Base-by-base conservation (phyloP, 192 early-diverging fungal species). In the Coemansia sp. region DNA sequence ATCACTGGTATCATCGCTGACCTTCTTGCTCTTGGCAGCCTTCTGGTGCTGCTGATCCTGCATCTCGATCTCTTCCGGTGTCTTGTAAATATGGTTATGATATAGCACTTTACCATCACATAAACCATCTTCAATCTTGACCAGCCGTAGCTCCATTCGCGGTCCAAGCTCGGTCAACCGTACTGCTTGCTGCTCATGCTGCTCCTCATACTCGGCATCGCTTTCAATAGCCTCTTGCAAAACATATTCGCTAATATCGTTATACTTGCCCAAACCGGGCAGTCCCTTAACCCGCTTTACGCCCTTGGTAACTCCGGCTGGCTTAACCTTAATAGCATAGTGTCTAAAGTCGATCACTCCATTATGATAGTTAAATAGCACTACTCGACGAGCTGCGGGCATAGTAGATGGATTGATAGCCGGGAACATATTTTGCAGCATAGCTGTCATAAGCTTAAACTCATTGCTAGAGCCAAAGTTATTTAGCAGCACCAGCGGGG, bases 381-480 rank as follows among this genome's bases (percentile, higher is more conserved):
- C 83, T 4, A 99, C 89, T 44, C 96, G 88, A 10, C 90, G 82
- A 12, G 93, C 93, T 32, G 97, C 70, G 77, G 87, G 88, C 91
- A 99, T 95, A 82, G 92, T 90, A 58, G 90, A 84, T 17, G 96
- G 90, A 71, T 94, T 92, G 58, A 99, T 96, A 1, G 96, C 74
- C 1, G 96, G 94, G 62, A 96, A 95, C 87, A 99, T 84, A 69
- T 95, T 96, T 58, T 97, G 96, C 56, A 99, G 88, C 84, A 94
- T 88, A 10, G 91, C 89, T 2, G 87, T 87, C 87, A 97, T 90
- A 39, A 99, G 79, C 74, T 94, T 92, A 58, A 95, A 82, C 56
- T 80, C 58, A 9, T 49, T 56, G 18, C 62, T 67, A 40, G 52
- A 66, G 0, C 57, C 67, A 66, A 83, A 76, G 58, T 71, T 73